Evolutionary conservation across 2,329 filamentous ascomycete species (phyloP).

Genomic region (Pseudocercospora fuligena): DNA sequence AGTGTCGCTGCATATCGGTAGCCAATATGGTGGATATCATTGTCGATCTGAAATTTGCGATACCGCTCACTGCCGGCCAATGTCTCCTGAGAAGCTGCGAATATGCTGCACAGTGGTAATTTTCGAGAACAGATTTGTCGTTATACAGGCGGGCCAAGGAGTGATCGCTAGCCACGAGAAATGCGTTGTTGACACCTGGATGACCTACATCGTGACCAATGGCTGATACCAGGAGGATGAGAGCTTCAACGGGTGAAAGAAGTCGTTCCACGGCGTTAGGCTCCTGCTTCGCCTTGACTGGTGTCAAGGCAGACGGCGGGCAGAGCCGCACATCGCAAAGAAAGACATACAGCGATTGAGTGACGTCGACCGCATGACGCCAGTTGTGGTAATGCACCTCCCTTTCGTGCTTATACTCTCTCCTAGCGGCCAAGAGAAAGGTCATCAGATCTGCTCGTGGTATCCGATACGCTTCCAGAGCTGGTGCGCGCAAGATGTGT

Average conservation of each 20-base stretch:
- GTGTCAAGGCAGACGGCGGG: constrained; percentile 68
- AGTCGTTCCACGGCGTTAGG: constrained; percentile 70
- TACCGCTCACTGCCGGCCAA: constrained; percentile 83
- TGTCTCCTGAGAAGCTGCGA: constrained; percentile 92
- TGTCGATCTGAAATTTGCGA: constrained; percentile 78
- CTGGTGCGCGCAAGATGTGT: constrained; percentile 81
- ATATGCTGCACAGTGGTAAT: constrained; percentile 95
- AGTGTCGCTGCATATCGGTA: constrained; percentile 96
- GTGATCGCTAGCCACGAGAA: constrained; percentile 87
- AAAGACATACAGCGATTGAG: constrained; percentile 92
- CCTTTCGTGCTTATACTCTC: constrained; percentile 79
- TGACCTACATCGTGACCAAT: constrained; percentile 98
- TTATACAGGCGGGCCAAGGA: constrained; percentile 95
- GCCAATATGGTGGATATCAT: constrained; percentile 98
- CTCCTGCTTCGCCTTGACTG: constrained; percentile 38
- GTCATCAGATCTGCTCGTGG: constrained; percentile 67
- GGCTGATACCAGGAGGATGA: constrained; percentile 90
- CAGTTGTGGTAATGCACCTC: constrained; percentile 83
- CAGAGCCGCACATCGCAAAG: constrained; percentile 66
- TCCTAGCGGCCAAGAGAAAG: constrained; percentile 85
- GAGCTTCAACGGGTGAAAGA: constrained; percentile 82
- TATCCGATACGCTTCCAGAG: constrained; percentile 67
- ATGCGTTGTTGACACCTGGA: constrained; percentile 97
- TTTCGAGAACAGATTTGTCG: constrained; percentile 93
- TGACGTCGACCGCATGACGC: constrained; percentile 92